Evolutionary conservation across 257 asterid genomes (phyloP), one percentile per base, ranked within the genome.

Genomic region (Ligustrum vulgare): DNA sequence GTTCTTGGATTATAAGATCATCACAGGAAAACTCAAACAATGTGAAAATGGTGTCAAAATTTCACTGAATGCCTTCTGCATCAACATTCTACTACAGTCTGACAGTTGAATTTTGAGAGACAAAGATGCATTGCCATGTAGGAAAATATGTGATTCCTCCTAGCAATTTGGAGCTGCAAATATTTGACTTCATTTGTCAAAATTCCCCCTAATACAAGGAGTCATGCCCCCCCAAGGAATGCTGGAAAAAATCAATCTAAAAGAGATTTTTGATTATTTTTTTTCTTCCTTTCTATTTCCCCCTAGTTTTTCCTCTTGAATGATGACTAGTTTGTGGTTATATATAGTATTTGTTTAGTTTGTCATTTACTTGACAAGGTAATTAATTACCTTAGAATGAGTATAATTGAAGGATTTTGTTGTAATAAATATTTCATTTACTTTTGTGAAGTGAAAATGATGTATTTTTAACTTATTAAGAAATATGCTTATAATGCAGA

Each of bases 1-100:
- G 77, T 88, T 69, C 90, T 88, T 43, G 92, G 89, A 4, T 49
- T 88, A 60, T 80, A 75, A 67, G 7, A 36, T 37, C 8, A 20
- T 22, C 12, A 4, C 74, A 76, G 54, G 43, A 70, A 20, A 37
- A 34, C 12, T 65, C 33, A 78, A 31, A 36, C 20, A 2, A 25
- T 23, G 32, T 28, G 76, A 67, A 73, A 43, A 22, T 47, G 54
- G 70, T 56, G 65, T 72, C 65, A 58, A 72, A 58, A 62, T 37
- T 75, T 65, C 31, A 41, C 54, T 33, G 70, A 54, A 18, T 54
- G 2, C 25, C 2, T 2, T 28, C 63, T n/a, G 66, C 66, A 23
- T 22, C 33, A 58, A 58, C 12, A 22, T 23, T 10, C 23, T 23
- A 58, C 33, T 23, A 9, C 33, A 58, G 34, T 8, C 32, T 22